Percentiles rank a stretch among this genome's conserved stretches.
These are phyloP conservation scores for Excoecaria agallocha DNA, from an alignment of 345 rosid species.

Conservation along the genomic window DNA sequence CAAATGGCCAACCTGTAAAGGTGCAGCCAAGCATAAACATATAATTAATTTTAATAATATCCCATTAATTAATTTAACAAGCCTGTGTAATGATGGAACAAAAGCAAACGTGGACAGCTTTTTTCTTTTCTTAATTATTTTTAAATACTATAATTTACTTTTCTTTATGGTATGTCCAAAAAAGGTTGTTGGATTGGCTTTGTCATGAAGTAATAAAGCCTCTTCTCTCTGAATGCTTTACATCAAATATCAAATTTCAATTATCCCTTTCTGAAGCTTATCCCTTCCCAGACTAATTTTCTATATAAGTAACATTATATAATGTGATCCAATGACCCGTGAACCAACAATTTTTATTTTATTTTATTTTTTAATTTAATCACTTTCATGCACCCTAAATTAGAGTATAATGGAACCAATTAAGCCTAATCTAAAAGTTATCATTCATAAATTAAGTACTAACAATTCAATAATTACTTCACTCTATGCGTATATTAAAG, in stretches of 20 bases:
- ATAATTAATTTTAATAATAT: not conserved
- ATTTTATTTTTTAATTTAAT: too few species aligned
- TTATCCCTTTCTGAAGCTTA: conserved; percentile 23
- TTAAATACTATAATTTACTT: not conserved
- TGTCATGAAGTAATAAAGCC: conserved; percentile 34
- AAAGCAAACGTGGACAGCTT: conserved; percentile 2
- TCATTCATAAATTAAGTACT: too few species aligned
- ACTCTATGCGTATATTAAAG: too few species aligned
- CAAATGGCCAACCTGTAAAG: conserved; percentile 13
- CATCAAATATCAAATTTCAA: not conserved
- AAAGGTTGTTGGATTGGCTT: conserved; percentile 36
- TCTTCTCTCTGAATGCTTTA: conserved; percentile 6
- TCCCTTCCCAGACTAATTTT: conserved; percentile 5
- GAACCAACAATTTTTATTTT: conserved; percentile 5
- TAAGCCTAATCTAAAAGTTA: too few species aligned
- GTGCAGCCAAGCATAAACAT: not conserved
- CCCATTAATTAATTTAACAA: not conserved
- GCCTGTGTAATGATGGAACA: not conserved
- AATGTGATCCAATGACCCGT: conserved; percentile 24
- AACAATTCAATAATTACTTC: too few species aligned
- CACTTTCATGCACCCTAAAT: too few species aligned
- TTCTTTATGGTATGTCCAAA: conserved; percentile 11
- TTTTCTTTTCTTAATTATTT: not conserved
- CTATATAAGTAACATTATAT: conserved; percentile 14
- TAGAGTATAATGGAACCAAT: too few species aligned